Conservation (phyloP, 371 early-diverging fungal species). For the Choanephora cucurbitarum region DNA sequence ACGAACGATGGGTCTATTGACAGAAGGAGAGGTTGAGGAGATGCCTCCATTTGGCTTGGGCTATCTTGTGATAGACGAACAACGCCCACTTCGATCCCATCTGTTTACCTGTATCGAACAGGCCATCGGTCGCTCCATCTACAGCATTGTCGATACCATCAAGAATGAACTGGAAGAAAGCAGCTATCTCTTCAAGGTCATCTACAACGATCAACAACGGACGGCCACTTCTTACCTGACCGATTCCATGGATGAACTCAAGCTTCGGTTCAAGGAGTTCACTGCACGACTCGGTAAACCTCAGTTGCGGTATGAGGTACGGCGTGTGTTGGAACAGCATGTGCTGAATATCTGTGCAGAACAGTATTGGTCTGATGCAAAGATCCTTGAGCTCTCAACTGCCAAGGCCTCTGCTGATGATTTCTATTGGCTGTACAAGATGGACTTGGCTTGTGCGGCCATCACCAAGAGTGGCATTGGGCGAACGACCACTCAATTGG, state of each 20-base stretch:
- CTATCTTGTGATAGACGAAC: neutral
- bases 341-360: slow-evolving; percentile 88
- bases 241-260: slow-evolving; percentile 90
- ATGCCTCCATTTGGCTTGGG: no score
- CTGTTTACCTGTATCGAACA: slow-evolving; percentile 87
- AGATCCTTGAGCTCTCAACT: slow-evolving; percentile 63
- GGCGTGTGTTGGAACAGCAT: slow-evolving; percentile 83
- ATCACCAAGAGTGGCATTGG: slow-evolving; percentile 95
- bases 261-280: slow-evolving; percentile 89
- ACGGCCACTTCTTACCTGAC: slow-evolving; percentile 93
- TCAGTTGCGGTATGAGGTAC: slow-evolving; percentile 86
- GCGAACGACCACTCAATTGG: slow-evolving; percentile 83
- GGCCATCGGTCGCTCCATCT: slow-evolving; percentile 83
- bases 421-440: slow-evolving; percentile 81
- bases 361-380: slow-evolving; percentile 88
- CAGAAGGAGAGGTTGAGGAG: slow-evolving; percentile 32
- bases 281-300: slow-evolving; percentile 83
- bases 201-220: slow-evolving; percentile 91
- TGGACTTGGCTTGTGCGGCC: slow-evolving; percentile 78
- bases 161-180: slow-evolving; percentile 91
- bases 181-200: slow-evolving; percentile 95
- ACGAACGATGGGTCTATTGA: slow-evolving; percentile 94
- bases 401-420: slow-evolving; percentile 52
- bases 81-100: slow-evolving; percentile 59
- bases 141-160: slow-evolving; percentile 81